Percentiles rank a stretch among this genome's conserved stretches.
phyloP scores from a whole-genome alignment of 805 yeast species.

The Pichia paraexigua region DNA sequence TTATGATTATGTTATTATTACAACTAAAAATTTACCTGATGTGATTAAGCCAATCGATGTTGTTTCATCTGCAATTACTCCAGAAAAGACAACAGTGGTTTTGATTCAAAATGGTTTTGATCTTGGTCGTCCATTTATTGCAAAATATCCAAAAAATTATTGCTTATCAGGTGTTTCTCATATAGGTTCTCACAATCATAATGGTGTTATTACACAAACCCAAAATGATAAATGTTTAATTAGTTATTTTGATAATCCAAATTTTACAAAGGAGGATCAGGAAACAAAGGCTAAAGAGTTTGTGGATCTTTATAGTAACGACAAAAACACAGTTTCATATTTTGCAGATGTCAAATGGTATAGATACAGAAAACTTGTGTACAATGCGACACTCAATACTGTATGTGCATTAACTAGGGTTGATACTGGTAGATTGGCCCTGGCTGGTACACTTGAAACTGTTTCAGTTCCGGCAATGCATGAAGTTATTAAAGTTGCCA shows the following conservation, averaged over 20 bases:
- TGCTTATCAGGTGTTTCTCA: constrained; percentile 57
- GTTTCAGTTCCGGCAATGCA: constrained; percentile 55
- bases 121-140: constrained; percentile 46
- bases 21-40: constrained; percentile 30
- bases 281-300: constrained; percentile 35
- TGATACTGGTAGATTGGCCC: constrained; percentile 47
- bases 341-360: constrained; percentile 40
- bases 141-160: constrained; percentile 41
- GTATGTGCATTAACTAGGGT: constrained; percentile 50
- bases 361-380: constrained; percentile 62
- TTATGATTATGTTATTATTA: constrained; percentile 50
- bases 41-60: constrained; percentile 43
- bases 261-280: constrained; percentile 26
- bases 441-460: constrained; percentile 35
- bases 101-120: constrained; percentile 64
- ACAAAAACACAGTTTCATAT: constrained; percentile 33
- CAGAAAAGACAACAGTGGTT: constrained; percentile 39
- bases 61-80: constrained; percentile 41
- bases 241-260: constrained; percentile 43
- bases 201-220: constrained; percentile 28
- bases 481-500: constrained; percentile 59
- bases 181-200: constrained; percentile 32
- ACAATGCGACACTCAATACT: constrained; percentile 63
- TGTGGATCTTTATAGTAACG: constrained; percentile 38
- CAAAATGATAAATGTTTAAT: constrained; percentile 40